Evolutionary conservation across 2,329 filamentous ascomycete genomes (phyloP), one percentile per base, ranked within the genome.

Genomic region (Colletotrichum gigasporum): DNA sequence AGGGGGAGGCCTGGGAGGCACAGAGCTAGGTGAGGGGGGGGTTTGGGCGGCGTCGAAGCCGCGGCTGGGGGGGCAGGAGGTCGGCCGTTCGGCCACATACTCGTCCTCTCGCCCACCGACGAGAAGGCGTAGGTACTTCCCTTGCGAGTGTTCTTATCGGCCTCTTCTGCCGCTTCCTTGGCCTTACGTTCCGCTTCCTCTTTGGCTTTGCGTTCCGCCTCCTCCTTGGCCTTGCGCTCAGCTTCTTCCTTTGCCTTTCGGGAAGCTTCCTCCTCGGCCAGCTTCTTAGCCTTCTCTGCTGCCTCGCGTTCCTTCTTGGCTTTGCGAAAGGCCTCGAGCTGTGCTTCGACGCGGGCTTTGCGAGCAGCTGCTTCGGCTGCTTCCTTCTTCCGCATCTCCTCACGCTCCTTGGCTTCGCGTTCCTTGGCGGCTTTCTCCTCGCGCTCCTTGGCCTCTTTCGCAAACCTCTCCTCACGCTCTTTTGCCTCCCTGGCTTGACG

Each of bases 41-140:
- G 61, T 34, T 77, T 71, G 30, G 81, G 80, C 30, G 79, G 78
- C 54, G 78, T 78, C 4, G 73, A 68, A 28, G 69, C 58, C 58
- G 76, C 71, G 14, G 75, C 68, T n/a, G 71, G 66, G 24, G 78
- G 70, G 34, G 76, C 73, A 39, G 75, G 81, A 58, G 83, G 88
- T 67, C 82, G 84, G 69, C 85, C 88, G 71, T 85, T 87, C 5
- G 90, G 89, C 85, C 90, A 92, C 69, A 89, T 89, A 75, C 88
- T 91, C 51, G 85, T 89, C 76, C 84, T 89, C 76, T 92, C 90
- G 52, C 90, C 90, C 20, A 90, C 85, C 30, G 87, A 84, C 57
- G 85, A 87, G 76, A 81, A 90, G 61, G 88, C 87, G 71, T 90
- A 90, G n/a, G 83, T 81, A 68, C 80, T 83, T 39, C 80, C 77